Evolutionary conservation across 2,329 filamentous ascomycete genomes (phyloP), one percentile per base, ranked within the genome.

Genomic region (Ophiostoma himal-ulmi): DNA sequence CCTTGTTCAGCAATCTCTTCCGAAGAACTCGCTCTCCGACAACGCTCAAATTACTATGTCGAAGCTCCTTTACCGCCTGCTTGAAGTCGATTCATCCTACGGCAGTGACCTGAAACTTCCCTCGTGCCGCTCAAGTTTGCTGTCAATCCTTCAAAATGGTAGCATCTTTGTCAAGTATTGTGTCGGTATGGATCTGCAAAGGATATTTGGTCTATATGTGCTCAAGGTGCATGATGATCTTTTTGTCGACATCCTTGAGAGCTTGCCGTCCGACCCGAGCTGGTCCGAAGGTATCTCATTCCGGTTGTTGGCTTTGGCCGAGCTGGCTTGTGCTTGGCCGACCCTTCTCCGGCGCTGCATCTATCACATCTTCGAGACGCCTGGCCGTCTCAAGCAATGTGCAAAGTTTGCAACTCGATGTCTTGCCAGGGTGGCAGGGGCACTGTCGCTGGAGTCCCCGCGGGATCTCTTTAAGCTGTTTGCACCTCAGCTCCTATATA

Each of bases 311-410:
- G 87, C 92, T 10, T 81, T 98, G 13, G 87, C 91, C 1, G 88
- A 88, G 70, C 81, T 99, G 71, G 95, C 91, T 34, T 91, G 92
- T 39, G 82, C 83, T 68, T 98, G 94, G 92, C 89, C 93, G 71
- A 96, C 94, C 0, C 83, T 98, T 26, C 84, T 97, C 62, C 89
- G 94, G 68, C 88, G 91, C 73, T 93, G 93, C 74, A 91, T 96
- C 22, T 99, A 97, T 78, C 91, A 95, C 78, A 93, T 98, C 30
- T 97, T 98, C 75, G 95, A 98, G 78, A 93, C 91, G 0, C 91
- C 94, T 1, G 92, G 91, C 1, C 88, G 88, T 70, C 87, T 96
- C 17, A 80, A 85, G 3, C 80, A 81, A 13, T 90, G 91, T 7
- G 83, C 84, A 26, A 81, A 83, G 26, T 91, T 97, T 79, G 94